A percentile compares a stretch with the other conserved stretches of the same genome.
These are phyloP conservation scores for Xerocomellus intermedius DNA, from an alignment of 768 basidiomycete genomes.

Conservation along the genomic window DNA sequence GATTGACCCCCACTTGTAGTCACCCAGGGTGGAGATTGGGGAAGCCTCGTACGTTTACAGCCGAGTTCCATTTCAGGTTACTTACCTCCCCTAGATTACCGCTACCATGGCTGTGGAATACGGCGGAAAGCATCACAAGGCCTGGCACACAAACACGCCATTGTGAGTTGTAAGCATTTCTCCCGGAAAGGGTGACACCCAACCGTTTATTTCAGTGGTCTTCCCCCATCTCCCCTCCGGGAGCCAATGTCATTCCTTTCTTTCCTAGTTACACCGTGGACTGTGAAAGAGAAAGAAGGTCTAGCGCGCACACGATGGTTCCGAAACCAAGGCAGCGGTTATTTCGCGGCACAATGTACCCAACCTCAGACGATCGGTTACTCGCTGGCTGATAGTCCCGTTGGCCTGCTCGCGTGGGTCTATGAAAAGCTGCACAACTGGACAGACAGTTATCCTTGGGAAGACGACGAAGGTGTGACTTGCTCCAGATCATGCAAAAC, in stretches of 20 bases:
- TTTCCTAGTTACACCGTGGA: slow-evolving; percentile 27
- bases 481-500: background rate
- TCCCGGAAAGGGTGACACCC: background rate
- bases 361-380: slow-evolving; percentile 55
- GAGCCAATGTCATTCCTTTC: slow-evolving; percentile 29
- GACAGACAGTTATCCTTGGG: slow-evolving; percentile 54
- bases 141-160: slow-evolving; percentile 51
- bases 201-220: slow-evolving; percentile 13
- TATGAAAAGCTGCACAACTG: slow-evolving; percentile 48
- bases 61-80: background rate
- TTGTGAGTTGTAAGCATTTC: slow-evolving; percentile 31
- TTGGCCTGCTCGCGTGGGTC: slow-evolving; percentile 50
- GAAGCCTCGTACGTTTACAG: slow-evolving; percentile 30
- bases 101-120: slow-evolving; percentile 33
- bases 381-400: slow-evolving; percentile 53
- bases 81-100: slow-evolving; percentile 32
- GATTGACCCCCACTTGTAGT: slow-evolving; percentile 30
- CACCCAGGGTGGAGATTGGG: slow-evolving; percentile 52
- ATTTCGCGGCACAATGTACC: slow-evolving; percentile 34
- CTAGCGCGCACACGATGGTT: slow-evolving; percentile 20
- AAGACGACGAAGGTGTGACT: slow-evolving; percentile 49
- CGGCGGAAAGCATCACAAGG: slow-evolving; percentile 44
- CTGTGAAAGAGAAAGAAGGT: slow-evolving; percentile 24
- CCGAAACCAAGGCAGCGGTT: slow-evolving; percentile 27
- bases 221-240: slow-evolving; percentile 28